Conservation (phyloP, 768 basidiomycete species). For the Tylopilus balloui region DNA sequence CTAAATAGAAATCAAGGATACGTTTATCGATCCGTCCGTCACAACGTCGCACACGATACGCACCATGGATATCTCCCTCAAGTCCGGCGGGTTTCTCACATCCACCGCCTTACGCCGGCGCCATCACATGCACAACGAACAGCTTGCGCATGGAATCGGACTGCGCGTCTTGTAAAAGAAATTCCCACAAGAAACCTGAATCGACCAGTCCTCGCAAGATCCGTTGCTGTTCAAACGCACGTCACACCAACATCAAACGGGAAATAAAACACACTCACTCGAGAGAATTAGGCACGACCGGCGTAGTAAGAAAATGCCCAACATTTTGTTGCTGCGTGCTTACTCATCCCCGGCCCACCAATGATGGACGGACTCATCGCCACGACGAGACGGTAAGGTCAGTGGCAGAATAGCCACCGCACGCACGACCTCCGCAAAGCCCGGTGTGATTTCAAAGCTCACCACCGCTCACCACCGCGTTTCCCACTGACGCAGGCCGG, state of each 20-base stretch:
- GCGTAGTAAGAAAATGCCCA: neutral
- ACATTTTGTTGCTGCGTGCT: conserved; percentile 1
- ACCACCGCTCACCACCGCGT: conserved; percentile 40
- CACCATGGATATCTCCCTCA: conserved; percentile 47
- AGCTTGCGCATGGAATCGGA: conserved; percentile 78
- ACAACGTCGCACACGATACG: neutral
- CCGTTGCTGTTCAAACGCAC: conserved; percentile 40
- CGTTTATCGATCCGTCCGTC: conserved; percentile 5
- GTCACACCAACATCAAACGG: conserved; percentile 80
- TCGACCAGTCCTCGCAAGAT: too few relatives aligned
- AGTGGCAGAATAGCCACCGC: conserved; percentile 24
- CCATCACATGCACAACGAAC: conserved; percentile 66
- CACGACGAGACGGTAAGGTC: too few relatives aligned
- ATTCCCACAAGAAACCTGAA: conserved; percentile 42
- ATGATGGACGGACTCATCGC: conserved; percentile 57
- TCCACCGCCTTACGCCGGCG: conserved; percentile 61
- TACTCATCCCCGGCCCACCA: conserved; percentile 70
- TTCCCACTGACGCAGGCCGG: conserved; percentile 44
- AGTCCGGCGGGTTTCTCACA: conserved; percentile 76
- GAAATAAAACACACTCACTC: conserved; percentile 63
- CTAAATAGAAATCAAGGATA: neutral
- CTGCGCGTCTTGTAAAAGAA: conserved; percentile 61
- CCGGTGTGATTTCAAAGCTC: conserved; percentile 2
- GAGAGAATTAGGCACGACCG: conserved; percentile 41
- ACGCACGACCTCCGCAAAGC: neutral